Conservation (phyloP, 176 grass and related monocot species). For the Tillandsia fasciculata region DNA sequence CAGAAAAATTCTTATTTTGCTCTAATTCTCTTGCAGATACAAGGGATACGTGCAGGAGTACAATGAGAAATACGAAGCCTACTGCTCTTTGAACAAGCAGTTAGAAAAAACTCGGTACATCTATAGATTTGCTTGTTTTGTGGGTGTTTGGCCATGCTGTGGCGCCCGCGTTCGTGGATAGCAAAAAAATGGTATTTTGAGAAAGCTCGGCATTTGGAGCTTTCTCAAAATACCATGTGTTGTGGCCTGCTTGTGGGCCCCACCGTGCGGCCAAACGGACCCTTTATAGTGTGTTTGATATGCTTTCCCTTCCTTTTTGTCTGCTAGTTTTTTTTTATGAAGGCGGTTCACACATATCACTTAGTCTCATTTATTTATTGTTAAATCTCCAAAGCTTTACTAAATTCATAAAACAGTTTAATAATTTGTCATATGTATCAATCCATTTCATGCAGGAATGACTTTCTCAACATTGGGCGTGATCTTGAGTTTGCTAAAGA, state of each 20-base stretch:
- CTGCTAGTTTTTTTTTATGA: slow-evolving; percentile 5
- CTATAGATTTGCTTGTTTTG: slow-evolving; percentile 1
- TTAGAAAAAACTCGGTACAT: slow-evolving; percentile 71
- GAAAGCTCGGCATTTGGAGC: too few species aligned
- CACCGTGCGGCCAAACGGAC: too few species aligned
- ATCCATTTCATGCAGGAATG: slow-evolving; percentile 28
- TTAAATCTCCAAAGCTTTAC: background rate
- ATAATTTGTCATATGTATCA: slow-evolving; percentile 9
- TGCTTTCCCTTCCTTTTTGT: background rate
- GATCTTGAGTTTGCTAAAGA: slow-evolving; percentile 58
- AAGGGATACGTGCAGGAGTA: slow-evolving; percentile 82
- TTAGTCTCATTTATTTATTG: background rate
- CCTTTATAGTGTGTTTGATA: too few species aligned
- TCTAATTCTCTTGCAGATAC: slow-evolving; percentile 50
- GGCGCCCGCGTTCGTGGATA: too few species aligned
- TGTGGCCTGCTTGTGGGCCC: too few species aligned
- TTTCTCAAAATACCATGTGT: too few species aligned
- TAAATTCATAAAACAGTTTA: background rate
- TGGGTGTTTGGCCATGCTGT: too few species aligned
- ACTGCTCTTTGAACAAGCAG: slow-evolving; percentile 58
- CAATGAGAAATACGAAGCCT: slow-evolving; percentile 68
- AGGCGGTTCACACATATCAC: background rate
- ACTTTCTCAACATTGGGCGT: slow-evolving; percentile 49
- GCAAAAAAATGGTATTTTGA: too few species aligned
- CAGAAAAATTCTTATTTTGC: background rate